Base-by-base conservation (phyloP, 768 basidiomycete genomes). In the Crucibulum laeve region DNA sequence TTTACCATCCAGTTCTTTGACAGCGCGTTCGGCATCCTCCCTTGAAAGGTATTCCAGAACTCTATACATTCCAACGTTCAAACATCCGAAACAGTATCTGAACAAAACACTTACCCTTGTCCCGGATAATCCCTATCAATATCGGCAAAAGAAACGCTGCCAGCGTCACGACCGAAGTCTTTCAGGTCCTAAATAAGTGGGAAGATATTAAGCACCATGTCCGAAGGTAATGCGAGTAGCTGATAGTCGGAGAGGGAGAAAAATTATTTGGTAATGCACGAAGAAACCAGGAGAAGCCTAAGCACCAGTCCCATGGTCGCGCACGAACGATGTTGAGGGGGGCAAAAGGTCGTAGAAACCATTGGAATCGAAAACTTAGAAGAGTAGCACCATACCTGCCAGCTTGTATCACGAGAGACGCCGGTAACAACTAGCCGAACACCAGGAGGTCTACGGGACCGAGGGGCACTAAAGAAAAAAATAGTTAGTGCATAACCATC, bases 91-190 rank as follows among this genome's bases (percentile, higher is more conserved):
- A 15, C n/a, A 40, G 13, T 10, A 28, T 17, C 11, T 10, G 4
- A 2, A 28, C 25, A 23, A 13, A 36, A 25, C 26, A 64, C 85
- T 49, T 49, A 96, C 94, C 95, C 95, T 72, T 91, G 83, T 24
- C 87, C 87, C 19, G 88, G 81, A 49, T 64, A 62, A 57, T 93
- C 85, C 28, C 91, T 84, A 60, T 98, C 94, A 48, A 98, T 86
- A 59, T 98, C 95, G 32, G 95, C 92, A 56, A 88, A 97, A 15
- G 88, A 90, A 45, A 97, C 91, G 58, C 82, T 88, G 33, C 91
- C 93, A 39, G 89, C 90, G 57, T 91, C 85, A 48, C 95, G 90
- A 53, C 93, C 95, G 49, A 94, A 97, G 60, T 98, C 95, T 68
- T 98, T 98, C 62, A 98, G 71, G 62, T 98, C 95, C 95, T 98